A percentile compares a stretch with the other conserved stretches of the same genome.
Conservation (phyloP, 1,139 yeast species). For the Kodamaea fungicola region DNA sequence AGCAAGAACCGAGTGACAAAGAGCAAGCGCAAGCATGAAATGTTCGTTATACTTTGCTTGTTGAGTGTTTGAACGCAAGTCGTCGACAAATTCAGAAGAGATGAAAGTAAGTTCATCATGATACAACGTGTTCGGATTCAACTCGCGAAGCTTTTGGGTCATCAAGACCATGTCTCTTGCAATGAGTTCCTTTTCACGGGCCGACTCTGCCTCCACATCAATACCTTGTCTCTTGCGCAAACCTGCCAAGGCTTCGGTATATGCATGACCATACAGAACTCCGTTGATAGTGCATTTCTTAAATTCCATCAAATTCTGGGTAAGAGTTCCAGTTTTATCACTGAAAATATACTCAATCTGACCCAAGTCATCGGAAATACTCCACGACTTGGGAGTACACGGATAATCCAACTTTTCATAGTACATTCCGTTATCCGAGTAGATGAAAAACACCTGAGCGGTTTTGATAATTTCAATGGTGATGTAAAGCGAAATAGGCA, state of each 20-base stretch:
- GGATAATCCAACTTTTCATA: slow-evolving; percentile 52
- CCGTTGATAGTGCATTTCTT: slow-evolving; percentile 58
- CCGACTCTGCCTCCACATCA: slow-evolving; percentile 48
- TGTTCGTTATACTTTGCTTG: slow-evolving; percentile 43
- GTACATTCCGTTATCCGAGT: slow-evolving; percentile 51
- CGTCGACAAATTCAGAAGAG: slow-evolving; percentile 43
- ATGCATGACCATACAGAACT: slow-evolving; percentile 54
- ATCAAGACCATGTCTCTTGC: slow-evolving; percentile 36
- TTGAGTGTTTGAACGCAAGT: slow-evolving; percentile 25
- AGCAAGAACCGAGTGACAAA: slow-evolving; percentile 59
- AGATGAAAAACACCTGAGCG: slow-evolving; percentile 55
- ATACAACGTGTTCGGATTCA: slow-evolving; percentile 17
- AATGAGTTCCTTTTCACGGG: slow-evolving; percentile 36
- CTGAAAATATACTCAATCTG: slow-evolving; percentile 61
- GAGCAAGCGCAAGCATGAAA: slow-evolving; percentile 51
- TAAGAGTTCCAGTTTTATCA: slow-evolving; percentile 60
- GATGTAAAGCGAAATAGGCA: slow-evolving; percentile 58
- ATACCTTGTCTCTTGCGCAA: slow-evolving; percentile 53
- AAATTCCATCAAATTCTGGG: slow-evolving; percentile 61
- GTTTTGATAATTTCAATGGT: slow-evolving; percentile 60
- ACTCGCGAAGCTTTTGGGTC: slow-evolving; percentile 25
- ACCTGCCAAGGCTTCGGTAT: slow-evolving; percentile 61
- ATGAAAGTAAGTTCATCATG: slow-evolving; percentile 47
- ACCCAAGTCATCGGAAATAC: slow-evolving; percentile 62
- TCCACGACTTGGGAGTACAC: slow-evolving; percentile 61